These are phyloP conservation scores for Colletotrichum coccodes DNA, from an alignment of 2,329 filamentous ascomycete genomes.

Conservation along the genomic window DNA sequence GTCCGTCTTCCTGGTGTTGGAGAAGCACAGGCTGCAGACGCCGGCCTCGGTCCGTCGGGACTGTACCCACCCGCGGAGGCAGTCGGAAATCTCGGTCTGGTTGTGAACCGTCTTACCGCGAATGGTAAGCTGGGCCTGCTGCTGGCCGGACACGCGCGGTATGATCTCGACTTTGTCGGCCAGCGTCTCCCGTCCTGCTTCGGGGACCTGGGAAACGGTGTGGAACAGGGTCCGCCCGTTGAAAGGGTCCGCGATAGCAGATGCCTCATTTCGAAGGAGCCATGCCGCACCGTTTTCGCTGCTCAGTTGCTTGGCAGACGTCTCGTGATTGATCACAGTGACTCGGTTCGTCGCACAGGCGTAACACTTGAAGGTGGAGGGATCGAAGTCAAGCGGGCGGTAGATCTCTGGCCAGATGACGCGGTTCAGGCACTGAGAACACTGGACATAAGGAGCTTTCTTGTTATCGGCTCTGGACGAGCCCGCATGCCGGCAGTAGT, in stretches of 20 bases:
- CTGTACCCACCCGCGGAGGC: slow-evolving; percentile 49
- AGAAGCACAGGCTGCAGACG: slow-evolving; percentile 58
- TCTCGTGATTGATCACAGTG: slow-evolving; percentile 50
- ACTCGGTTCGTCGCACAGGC: slow-evolving; percentile 48
- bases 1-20: slow-evolving; percentile 43
- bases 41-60: slow-evolving; percentile 49
- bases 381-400: slow-evolving; percentile 46
- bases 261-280: slow-evolving; percentile 53
- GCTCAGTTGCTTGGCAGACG: slow-evolving; percentile 47
- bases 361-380: slow-evolving; percentile 49
- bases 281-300: slow-evolving; percentile 53
- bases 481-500: slow-evolving; percentile 53
- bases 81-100: slow-evolving; percentile 42
- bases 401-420: slow-evolving; percentile 59
- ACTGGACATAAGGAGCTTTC: slow-evolving; percentile 54
- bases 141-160: slow-evolving; percentile 32
- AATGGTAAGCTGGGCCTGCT: slow-evolving; percentile 40
- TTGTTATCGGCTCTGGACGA: background rate
- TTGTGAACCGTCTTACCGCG: slow-evolving; percentile 56
- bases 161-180: slow-evolving; percentile 49
- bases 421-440: slow-evolving; percentile 53
- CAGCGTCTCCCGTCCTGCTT: slow-evolving; percentile 46
- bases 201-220: slow-evolving; percentile 44
- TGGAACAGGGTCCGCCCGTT: slow-evolving; percentile 51
- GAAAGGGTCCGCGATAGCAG: slow-evolving; percentile 48